phyloP scores from a whole-genome alignment of 306 rosid species.

The Senna siamea region DNA sequence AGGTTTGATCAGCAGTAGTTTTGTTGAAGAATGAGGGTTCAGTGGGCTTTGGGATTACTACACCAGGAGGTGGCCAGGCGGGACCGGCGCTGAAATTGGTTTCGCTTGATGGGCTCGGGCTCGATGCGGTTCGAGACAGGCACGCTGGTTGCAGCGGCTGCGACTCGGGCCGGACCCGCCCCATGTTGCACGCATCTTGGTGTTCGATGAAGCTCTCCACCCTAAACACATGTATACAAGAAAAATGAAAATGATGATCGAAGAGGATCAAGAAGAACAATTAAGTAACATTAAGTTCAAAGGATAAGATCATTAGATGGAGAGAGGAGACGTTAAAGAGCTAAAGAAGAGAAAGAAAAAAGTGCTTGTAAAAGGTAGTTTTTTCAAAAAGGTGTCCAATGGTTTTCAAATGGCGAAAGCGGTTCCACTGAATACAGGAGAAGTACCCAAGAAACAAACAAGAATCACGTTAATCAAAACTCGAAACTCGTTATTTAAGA shows the following conservation, averaged over 20 bases:
- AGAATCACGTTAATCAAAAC: too few relatives aligned
- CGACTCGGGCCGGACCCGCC: constrained; percentile 61
- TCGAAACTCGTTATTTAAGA: too few relatives aligned
- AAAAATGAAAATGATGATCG: not conserved
- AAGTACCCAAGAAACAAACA: too few relatives aligned
- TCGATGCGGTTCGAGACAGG: constrained; percentile 91
- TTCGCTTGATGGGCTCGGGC: constrained; percentile 91
- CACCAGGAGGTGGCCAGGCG: constrained; percentile 46
- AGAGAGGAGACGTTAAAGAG: not conserved
- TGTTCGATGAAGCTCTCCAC: constrained; percentile 99
- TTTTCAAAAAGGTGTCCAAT: constrained; percentile 43
- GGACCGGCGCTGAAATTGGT: constrained; percentile 74
- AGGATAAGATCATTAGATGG: not conserved
- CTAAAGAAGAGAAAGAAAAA: constrained; percentile 29
- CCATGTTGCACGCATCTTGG: constrained; percentile 96
- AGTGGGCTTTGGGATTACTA: constrained; percentile 45
- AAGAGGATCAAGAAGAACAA: too few relatives aligned
- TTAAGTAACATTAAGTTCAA: too few relatives aligned
- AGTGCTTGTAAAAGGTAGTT: constrained; percentile 43
- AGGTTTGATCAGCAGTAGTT: constrained; percentile 28
- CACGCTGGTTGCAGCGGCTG: constrained; percentile 72
- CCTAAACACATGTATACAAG: constrained; percentile 44
- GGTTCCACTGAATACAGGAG: constrained; percentile 51
- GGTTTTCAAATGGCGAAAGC: constrained; percentile 44
- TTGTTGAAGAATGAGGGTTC: constrained; percentile 54